These are phyloP conservation scores for Pseudocercospora macadamiae DNA, from an alignment of 2,329 filamentous ascomycete genomes.

Conservation along the genomic window DNA sequence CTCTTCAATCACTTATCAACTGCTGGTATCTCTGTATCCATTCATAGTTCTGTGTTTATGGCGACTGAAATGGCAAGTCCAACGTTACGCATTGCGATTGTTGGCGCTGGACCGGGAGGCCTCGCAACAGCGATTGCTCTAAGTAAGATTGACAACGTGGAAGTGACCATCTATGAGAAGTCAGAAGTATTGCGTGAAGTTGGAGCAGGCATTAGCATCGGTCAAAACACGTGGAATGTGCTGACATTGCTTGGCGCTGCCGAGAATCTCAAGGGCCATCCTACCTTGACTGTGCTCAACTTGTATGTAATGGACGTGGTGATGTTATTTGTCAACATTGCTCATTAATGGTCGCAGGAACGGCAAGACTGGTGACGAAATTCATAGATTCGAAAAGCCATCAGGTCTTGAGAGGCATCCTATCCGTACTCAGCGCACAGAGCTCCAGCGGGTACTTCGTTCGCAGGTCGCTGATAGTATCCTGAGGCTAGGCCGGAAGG, in stretches of 20 bases:
- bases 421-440: slow-evolving; percentile 32
- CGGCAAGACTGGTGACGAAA: slow-evolving; percentile 22
- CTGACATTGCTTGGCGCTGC: slow-evolving; percentile 51
- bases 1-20: background rate
- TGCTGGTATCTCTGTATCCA: too few relatives aligned
- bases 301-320: slow-evolving; percentile 7
- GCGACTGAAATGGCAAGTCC: background rate
- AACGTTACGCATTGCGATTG: slow-evolving; percentile 37
- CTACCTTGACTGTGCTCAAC: slow-evolving; percentile 22
- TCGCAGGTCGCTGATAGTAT: slow-evolving; percentile 48
- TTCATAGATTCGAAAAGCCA: slow-evolving; percentile 16
- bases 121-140: slow-evolving; percentile 30
- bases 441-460: slow-evolving; percentile 54
- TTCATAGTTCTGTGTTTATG: too few relatives aligned
- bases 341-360: slow-evolving; percentile 11
- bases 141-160: slow-evolving; percentile 45
- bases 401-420: slow-evolving; percentile 8
- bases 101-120: slow-evolving; percentile 45
- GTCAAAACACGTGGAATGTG: slow-evolving; percentile 53
- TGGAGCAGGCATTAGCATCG: slow-evolving; percentile 53
- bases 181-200: slow-evolving; percentile 50
- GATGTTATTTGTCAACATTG: background rate
- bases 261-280: slow-evolving; percentile 34
- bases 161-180: slow-evolving; percentile 51
- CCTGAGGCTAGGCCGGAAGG: slow-evolving; percentile 51